A percentile compares a stretch with the other conserved stretches of the same genome.
Evolutionary conservation across 2,329 filamentous ascomycete species (phyloP).

Genomic region (Pestalotiopsis sp.): DNA sequence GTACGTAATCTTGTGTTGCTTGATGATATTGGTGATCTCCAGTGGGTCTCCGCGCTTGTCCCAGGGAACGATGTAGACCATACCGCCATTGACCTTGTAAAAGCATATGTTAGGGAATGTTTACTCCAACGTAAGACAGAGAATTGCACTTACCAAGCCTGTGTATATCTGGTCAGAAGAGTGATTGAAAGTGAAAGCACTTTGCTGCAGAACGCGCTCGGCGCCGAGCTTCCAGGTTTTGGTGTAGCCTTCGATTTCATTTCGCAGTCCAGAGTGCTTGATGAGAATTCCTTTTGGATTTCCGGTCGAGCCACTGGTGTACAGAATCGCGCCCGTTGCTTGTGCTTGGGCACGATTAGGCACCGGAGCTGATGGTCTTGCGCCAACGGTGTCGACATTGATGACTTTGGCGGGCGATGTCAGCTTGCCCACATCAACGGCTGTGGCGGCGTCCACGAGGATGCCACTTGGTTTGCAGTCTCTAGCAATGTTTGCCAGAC

Average conservation of each 20-base stretch:
- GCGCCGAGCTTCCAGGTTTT: neutral
- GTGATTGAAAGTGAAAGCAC: constrained; percentile 35
- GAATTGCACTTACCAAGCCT: constrained; percentile 21
- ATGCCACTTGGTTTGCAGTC: constrained; percentile 3
- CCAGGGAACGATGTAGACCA: constrained; percentile 30
- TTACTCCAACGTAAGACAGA: too few species aligned
- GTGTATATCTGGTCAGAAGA: constrained; percentile 33
- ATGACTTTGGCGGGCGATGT: neutral
- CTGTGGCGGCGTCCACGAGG: constrained; percentile 12
- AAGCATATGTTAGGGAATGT: too few species aligned
- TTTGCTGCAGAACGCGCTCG: constrained; percentile 37
- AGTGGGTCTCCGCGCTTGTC: constrained; percentile 33
- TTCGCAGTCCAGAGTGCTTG: constrained; percentile 14
- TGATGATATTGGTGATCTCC: constrained; percentile 35
- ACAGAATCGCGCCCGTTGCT: constrained; percentile 24
- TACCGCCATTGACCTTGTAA: constrained; percentile 27
- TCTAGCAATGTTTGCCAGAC: constrained; percentile 11
- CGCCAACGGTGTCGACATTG: constrained; percentile 8
- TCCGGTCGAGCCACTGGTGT: constrained; percentile 18
- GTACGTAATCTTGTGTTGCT: constrained; percentile 31
- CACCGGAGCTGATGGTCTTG: too few species aligned
- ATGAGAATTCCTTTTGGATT: constrained; percentile 36
- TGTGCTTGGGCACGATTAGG: neutral
- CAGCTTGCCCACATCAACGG: neutral
- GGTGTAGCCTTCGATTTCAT: neutral